Percentiles rank a stretch among this genome's conserved stretches.
These are phyloP conservation scores for Stachybotrys echinatus DNA, from an alignment of 2,329 filamentous ascomycete genomes.

Conservation along the genomic window DNA sequence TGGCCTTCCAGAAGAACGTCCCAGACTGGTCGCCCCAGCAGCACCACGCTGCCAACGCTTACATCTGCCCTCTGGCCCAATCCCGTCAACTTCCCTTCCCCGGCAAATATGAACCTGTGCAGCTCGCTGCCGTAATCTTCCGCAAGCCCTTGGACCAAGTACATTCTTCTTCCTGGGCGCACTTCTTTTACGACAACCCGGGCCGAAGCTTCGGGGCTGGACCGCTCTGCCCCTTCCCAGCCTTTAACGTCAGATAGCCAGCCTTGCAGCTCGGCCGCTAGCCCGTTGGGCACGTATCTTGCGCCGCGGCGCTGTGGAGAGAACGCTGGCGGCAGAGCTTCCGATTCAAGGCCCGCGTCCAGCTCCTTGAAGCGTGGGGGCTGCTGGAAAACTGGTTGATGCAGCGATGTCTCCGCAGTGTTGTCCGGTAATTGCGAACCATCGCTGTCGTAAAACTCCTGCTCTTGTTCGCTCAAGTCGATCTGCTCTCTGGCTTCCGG, in stretches of 20 bases:
- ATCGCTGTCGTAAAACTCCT: background rate
- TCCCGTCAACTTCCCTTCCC: constrained; percentile 30
- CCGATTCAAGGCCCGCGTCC: constrained; percentile 14
- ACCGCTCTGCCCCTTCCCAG: constrained; percentile 17
- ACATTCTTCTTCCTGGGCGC: constrained; percentile 26
- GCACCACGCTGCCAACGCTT: constrained; percentile 21
- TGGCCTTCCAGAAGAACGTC: constrained; percentile 27
- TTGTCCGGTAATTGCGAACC: constrained; percentile 1
- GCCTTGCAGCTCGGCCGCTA: constrained; percentile 33
- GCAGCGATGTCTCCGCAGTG: constrained; percentile 8
- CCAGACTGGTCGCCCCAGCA: constrained; percentile 31
- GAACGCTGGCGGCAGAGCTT: constrained; percentile 21
- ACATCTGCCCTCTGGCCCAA: constrained; percentile 22
- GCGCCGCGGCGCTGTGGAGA: constrained; percentile 30
- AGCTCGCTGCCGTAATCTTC: background rate
- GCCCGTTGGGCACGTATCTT: constrained; percentile 28
- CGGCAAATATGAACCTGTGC: constrained; percentile 27
- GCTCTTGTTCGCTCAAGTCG: constrained; percentile 2
- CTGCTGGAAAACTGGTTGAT: constrained; percentile 31
- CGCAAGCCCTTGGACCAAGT: constrained; percentile 19
- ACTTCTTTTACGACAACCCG: constrained; percentile 24
- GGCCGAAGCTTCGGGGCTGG: constrained; percentile 9
- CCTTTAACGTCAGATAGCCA: constrained; percentile 35
- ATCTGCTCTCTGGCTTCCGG: too few species aligned
- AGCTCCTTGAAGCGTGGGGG: constrained; percentile 33